Base-by-base conservation (phyloP, 106 monocot species). In the Dactylorhiza incarnata region DNA sequence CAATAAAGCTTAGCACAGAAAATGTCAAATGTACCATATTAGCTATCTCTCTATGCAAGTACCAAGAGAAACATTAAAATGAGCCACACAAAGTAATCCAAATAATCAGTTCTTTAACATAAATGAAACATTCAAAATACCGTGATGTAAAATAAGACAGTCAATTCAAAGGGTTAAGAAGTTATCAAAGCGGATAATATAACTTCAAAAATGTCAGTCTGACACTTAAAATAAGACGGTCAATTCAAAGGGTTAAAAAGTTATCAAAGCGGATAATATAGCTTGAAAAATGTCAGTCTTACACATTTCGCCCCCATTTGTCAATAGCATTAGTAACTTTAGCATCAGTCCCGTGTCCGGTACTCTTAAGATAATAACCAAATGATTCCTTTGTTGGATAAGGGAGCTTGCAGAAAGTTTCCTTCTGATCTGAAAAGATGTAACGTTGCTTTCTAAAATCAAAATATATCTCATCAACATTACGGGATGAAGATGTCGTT, bases 261-360 rank as follows among this genome's bases (percentile, higher is more conserved):
- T 37, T 11, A 65, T 29, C 29, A 65, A 65, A 69, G 16, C 15
- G 45, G 45, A 46, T 72, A 5, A 72, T 20, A 48, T 48, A 49
- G 49, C 6, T 67, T 23, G 7, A 73, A 58, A 20, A 50, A 10
- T 17, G 8, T 1, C 0, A 24, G 74, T 80, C 91, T 84, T 87
- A 99, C 99, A 83, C 85, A 85, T 99, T 99, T 86, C 94, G 83
- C 37, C 99, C 94, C 99, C 99, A 99, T 73, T 99, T 99, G 71
- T 94, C 94, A 72, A 73, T 76, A 4, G 99, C 94, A 25, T 79
- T 48, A 51, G 50, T 65, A 52, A 94, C 86, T 94, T 99, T 99
- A 68, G 91, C 89, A 81, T 94, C 99, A 69, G 99, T 81, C 22
- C 99, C 94, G 82, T 99, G 91, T 45, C 99, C 99, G 74, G 81